phyloP scores from a whole-genome alignment of 2,329 filamentous ascomycete genomes.

The Cladosporium sp. region DNA sequence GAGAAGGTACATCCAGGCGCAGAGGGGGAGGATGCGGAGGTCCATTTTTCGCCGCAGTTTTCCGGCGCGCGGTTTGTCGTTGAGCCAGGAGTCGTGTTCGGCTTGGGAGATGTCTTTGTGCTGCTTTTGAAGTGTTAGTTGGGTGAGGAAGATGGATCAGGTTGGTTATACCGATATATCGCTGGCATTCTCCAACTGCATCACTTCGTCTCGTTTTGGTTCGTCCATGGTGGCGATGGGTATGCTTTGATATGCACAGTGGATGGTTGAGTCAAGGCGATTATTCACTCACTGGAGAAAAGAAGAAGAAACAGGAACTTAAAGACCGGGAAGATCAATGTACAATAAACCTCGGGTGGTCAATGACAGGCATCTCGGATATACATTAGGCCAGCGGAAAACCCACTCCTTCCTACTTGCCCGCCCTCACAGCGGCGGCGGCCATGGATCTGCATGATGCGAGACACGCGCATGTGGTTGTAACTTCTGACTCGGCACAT shows the following conservation, averaged over 20 bases:
- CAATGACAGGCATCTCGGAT: background rate
- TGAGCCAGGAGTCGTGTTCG: slow-evolving; percentile 14
- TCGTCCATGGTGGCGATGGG: slow-evolving; percentile 1
- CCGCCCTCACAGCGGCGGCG: background rate
- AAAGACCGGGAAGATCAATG: background rate
- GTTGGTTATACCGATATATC: slow-evolving; percentile 4
- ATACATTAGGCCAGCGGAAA: slow-evolving; percentile 1
- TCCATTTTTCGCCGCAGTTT: slow-evolving; percentile 22
- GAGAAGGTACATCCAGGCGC: slow-evolving; percentile 22
- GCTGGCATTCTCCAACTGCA: slow-evolving; percentile 5
- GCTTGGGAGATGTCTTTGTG: slow-evolving; percentile 3
- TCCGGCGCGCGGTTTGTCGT: slow-evolving; percentile 20
- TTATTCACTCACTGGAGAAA: background rate
- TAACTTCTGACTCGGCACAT: no score
- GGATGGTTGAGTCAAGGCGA: background rate
- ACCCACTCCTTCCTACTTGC: background rate
- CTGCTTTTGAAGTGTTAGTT: background rate
- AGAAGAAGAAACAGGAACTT: background rate
- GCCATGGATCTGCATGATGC: background rate
- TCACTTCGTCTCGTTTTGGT: slow-evolving; percentile 1
- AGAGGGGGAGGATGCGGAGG: slow-evolving; percentile 21
- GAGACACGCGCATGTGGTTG: background rate
- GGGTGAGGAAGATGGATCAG: background rate
- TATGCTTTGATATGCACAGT: background rate
- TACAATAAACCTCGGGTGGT: background rate